A percentile compares a stretch with the other conserved stretches of the same genome.
phyloP scores from a whole-genome alignment of 2,329 filamentous ascomycete species.

The Fusarium armeniacum region DNA sequence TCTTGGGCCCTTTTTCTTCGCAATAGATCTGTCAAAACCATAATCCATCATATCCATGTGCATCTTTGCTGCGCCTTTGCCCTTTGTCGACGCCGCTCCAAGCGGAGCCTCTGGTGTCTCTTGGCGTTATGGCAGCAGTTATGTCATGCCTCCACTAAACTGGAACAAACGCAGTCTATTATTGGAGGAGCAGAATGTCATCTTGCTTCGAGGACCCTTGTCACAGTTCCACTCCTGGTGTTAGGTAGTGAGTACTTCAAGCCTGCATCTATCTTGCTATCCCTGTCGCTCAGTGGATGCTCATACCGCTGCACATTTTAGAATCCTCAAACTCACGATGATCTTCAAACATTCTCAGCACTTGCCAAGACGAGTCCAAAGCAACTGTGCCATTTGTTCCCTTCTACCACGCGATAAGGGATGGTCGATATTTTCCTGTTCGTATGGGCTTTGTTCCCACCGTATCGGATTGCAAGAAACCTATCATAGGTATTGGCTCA shows the following conservation, averaged over 20 bases:
- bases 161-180: slow-evolving; percentile 35
- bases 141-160: slow-evolving; percentile 51
- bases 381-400: slow-evolving; percentile 11
- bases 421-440: slow-evolving; percentile 13
- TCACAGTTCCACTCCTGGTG: slow-evolving; percentile 35
- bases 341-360: slow-evolving; percentile 43
- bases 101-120: slow-evolving; percentile 41
- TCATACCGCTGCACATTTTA: slow-evolving; percentile 46
- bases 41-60: slow-evolving; percentile 43
- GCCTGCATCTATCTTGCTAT: slow-evolving; percentile 32
- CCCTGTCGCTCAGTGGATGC: slow-evolving; percentile 38
- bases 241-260: slow-evolving; percentile 42
- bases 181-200: slow-evolving; percentile 52
- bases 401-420: slow-evolving; percentile 33
- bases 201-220: slow-evolving; percentile 50
- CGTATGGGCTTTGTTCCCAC: slow-evolving; percentile 18
- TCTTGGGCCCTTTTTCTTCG: neutral
- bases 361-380: slow-evolving; percentile 42
- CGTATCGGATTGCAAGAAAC: slow-evolving; percentile 21
- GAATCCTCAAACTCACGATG: slow-evolving; percentile 44
- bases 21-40: slow-evolving; percentile 30
- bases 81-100: slow-evolving; percentile 37
- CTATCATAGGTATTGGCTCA: slow-evolving; percentile 12
- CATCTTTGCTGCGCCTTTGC: slow-evolving; percentile 41
- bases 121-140: slow-evolving; percentile 36